phyloP scores from a whole-genome alignment of 176 grass and related monocot genomes.

The Triticum timopheevii region DNA sequence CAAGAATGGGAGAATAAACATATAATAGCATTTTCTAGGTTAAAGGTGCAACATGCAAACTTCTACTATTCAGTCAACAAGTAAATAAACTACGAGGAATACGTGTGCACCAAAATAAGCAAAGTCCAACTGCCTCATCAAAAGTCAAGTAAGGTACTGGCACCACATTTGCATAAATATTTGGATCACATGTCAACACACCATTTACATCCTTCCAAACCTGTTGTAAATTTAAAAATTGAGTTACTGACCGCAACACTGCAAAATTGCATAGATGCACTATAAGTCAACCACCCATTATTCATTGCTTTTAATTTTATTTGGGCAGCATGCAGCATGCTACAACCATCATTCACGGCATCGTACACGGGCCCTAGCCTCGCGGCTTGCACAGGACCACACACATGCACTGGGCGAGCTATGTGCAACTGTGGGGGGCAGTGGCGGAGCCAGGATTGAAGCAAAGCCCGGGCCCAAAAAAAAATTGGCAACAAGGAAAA shows the following conservation, averaged over 20 bases:
- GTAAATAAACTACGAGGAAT: not conserved
- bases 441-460: too few species aligned
- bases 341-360: too few species aligned
- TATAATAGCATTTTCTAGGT: not conserved
- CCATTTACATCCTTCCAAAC: slow-evolving; percentile 99
- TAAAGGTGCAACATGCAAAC: not conserved
- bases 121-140: slow-evolving; percentile 87
- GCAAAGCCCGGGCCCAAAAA: too few species aligned
- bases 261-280: not conserved
- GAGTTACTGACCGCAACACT: not conserved
- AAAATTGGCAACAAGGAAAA: too few species aligned
- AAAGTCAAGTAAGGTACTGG: slow-evolving; percentile 86
- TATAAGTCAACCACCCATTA: not conserved
- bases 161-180: slow-evolving; percentile 69
- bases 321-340: not conserved
- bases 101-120: slow-evolving; percentile 94
- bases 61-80: not conserved
- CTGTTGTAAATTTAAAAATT: slow-evolving; percentile 34
- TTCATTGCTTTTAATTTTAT: not conserved
- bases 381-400: too few species aligned
- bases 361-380: too few species aligned
- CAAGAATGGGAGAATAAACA: not conserved
- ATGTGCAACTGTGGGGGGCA: too few species aligned
- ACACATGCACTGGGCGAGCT: too few species aligned
- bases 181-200: slow-evolving; percentile 90